A percentile compares a stretch with the other conserved stretches of the same genome.
phyloP scores from a whole-genome alignment of 495 filamentous ascomycete genomes.

The Aspergillus hancockii region DNA sequence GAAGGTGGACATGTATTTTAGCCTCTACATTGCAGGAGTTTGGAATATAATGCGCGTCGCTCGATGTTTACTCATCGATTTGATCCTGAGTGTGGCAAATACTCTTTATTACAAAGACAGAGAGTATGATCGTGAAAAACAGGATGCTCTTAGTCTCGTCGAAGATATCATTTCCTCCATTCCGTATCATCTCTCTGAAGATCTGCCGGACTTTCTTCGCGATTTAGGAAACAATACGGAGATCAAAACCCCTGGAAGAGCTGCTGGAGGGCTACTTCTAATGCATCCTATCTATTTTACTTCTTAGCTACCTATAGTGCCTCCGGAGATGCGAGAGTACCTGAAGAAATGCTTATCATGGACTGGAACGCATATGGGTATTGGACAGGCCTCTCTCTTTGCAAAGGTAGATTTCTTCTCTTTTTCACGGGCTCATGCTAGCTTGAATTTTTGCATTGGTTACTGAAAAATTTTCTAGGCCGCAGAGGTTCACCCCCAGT shows the following conservation, averaged over 20 bases:
- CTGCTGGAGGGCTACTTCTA: slow-evolving; percentile 31
- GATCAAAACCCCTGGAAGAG: slow-evolving; percentile 25
- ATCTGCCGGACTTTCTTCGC: slow-evolving; percentile 29
- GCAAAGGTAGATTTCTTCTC: slow-evolving; percentile 15
- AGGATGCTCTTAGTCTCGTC: slow-evolving; percentile 6
- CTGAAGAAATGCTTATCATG: slow-evolving; percentile 25
- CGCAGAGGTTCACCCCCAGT: slow-evolving; percentile 12
- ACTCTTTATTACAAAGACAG: too few species aligned
- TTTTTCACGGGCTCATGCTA: not conserved
- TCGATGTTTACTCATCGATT: too few species aligned
- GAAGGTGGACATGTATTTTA: too few species aligned
- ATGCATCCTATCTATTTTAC: slow-evolving; percentile 33
- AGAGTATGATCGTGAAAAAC: too few species aligned
- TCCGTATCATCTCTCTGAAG: slow-evolving; percentile 32
- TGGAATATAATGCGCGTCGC: too few species aligned
- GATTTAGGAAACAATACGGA: slow-evolving; percentile 3
- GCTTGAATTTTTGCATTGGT: not conserved
- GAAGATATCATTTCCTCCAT: slow-evolving; percentile 33
- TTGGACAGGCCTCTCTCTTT: slow-evolving; percentile 32
- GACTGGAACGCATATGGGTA: slow-evolving; percentile 34
- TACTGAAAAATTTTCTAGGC: slow-evolving; percentile 5
- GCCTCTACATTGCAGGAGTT: too few species aligned
- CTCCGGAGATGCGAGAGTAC: slow-evolving; percentile 23
- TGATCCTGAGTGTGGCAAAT: too few species aligned
- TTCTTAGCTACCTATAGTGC: slow-evolving; percentile 26